Evolutionary conservation across 106 monocot genomes (phyloP).

Genomic region (Dioscorea dumetorum): DNA sequence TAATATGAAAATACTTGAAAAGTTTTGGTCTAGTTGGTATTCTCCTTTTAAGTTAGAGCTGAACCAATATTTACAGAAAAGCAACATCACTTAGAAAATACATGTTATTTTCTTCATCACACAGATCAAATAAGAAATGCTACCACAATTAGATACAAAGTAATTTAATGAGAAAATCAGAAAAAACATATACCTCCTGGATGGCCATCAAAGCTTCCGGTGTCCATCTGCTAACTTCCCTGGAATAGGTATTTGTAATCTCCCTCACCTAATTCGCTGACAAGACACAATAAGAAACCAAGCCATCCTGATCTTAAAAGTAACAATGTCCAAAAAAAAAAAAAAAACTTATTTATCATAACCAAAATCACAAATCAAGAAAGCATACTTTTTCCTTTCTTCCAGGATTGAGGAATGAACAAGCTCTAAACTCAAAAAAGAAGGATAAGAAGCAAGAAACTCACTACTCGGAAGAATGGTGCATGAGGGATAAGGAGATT

Average conservation of each 20-base stretch:
- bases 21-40: too few species aligned
- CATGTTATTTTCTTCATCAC: too few species aligned
- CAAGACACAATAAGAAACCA: not conserved
- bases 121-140: too few species aligned
- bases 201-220: constrained; percentile 23
- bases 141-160: too few species aligned
- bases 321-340: not conserved
- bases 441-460: not conserved
- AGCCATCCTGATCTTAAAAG: not conserved
- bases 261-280: constrained; percentile 29
- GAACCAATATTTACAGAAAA: too few species aligned
- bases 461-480: constrained; percentile 41
- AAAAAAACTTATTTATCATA: not conserved
- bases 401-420: not conserved
- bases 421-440: constrained; percentile 1
- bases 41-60: too few species aligned
- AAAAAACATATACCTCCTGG: constrained; percentile 23
- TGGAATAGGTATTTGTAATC: constrained; percentile 19
- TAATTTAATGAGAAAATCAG: too few species aligned
- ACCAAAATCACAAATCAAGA: constrained; percentile 19
- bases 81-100: too few species aligned
- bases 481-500: constrained; percentile 31
- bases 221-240: constrained; percentile 26
- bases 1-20: too few species aligned
- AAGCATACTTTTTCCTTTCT: not conserved